phyloP scores from a whole-genome alignment of 2,329 filamentous ascomycete species.

The Clonostachys byssicola region DNA sequence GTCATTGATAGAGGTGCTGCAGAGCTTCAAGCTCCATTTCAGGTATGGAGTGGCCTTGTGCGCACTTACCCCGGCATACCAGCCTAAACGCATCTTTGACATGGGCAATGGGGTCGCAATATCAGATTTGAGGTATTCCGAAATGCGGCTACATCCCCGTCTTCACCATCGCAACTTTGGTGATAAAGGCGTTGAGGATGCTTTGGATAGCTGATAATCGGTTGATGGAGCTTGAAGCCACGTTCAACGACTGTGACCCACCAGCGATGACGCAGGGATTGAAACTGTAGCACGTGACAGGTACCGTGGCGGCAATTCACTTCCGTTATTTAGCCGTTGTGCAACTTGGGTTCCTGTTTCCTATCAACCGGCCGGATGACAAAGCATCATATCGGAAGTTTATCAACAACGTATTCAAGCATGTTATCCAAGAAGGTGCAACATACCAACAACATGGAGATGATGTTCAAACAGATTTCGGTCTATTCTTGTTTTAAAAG shows the following conservation, averaged over 20 bases:
- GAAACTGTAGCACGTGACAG: conserved; percentile 1
- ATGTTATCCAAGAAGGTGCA: too few species aligned
- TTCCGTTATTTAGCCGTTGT: too few species aligned
- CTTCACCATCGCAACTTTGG: background rate
- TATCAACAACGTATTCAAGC: too few species aligned
- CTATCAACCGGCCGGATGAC: too few species aligned
- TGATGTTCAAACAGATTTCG: too few species aligned
- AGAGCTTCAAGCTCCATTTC: conserved; percentile 10
- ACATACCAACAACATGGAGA: too few species aligned
- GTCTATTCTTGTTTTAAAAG: too few species aligned
- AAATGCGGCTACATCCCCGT: background rate
- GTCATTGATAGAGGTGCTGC: background rate
- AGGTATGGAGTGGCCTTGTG: background rate
- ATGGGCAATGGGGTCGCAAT: conserved; percentile 1
- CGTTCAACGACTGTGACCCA: background rate
- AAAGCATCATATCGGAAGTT: too few species aligned
- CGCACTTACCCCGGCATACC: conserved; percentile 46
- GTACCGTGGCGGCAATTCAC: too few species aligned
- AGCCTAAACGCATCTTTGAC: conserved; percentile 41
- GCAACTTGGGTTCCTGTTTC: too few species aligned
- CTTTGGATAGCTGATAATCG: background rate
- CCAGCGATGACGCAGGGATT: conserved; percentile 1
- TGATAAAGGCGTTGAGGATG: background rate
- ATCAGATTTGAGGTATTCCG: background rate
- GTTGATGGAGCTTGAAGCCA: conserved; percentile 1